phyloP scores from a whole-genome alignment of 1,284 basidiomycete genomes.

The Leccinum griseonigrum region DNA sequence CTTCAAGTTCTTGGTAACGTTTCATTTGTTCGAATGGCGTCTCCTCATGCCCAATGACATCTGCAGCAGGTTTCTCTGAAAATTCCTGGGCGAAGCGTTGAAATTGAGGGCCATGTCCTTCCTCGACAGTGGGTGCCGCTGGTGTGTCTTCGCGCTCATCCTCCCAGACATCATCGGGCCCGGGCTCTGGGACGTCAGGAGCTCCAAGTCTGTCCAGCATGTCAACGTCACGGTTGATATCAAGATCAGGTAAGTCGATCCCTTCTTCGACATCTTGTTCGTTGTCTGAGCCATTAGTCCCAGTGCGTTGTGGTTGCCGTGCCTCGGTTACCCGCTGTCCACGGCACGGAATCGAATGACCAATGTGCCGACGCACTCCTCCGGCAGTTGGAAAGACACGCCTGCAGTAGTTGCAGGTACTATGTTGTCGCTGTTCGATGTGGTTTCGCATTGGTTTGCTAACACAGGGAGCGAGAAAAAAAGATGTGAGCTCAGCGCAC shows the following conservation, averaged over 20 bases:
- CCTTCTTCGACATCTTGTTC: neutral
- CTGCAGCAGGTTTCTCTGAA: too few species aligned
- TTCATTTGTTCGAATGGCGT: too few species aligned
- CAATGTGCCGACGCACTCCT: neutral
- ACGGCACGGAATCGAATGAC: neutral
- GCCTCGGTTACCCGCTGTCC: neutral
- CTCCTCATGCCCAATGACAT: too few species aligned
- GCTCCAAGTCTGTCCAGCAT: neutral
- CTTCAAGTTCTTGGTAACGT: too few species aligned
- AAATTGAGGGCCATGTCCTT: neutral
- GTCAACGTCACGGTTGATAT: neutral
- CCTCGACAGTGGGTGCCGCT: neutral
- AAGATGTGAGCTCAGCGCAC: too few species aligned
- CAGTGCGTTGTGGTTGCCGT: neutral
- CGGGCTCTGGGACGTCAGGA: neutral
- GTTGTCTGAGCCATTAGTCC: neutral
- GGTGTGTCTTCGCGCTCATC: too few species aligned
- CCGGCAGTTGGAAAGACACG: neutral
- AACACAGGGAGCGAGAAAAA: too few species aligned
- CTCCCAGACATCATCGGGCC: too few species aligned
- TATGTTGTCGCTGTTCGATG: too few species aligned
- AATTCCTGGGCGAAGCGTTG: neutral
- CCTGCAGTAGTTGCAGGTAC: too few species aligned
- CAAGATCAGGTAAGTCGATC: neutral
- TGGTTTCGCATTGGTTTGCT: too few species aligned